Conservation (phyloP, 768 basidiomycete species). For the Cystofilobasidium ferigula region DNA sequence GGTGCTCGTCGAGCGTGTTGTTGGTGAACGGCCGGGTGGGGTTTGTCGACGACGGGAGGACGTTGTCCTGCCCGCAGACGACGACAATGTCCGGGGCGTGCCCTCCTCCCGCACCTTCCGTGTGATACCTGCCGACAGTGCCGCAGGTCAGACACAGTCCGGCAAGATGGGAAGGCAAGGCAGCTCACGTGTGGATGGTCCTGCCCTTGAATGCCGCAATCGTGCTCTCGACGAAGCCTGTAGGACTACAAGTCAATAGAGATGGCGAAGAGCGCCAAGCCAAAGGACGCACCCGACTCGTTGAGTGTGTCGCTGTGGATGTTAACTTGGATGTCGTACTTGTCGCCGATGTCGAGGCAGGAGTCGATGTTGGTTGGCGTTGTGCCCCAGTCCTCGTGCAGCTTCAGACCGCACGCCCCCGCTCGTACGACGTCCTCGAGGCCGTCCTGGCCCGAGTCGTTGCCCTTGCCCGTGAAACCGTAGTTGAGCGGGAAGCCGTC, state of each 20-base stretch:
- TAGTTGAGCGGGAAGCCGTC: slow-evolving; percentile 86
- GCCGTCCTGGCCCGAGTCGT: slow-evolving; percentile 65
- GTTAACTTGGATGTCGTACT: slow-evolving; percentile 91
- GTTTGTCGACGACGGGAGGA: slow-evolving; percentile 91
- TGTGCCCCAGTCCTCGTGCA: slow-evolving; percentile 96
- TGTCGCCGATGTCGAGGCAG: slow-evolving; percentile 68
- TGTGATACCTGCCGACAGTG: slow-evolving; percentile 54
- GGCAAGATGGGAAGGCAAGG: no score
- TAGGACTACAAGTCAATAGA: not conserved
- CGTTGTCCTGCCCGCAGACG: slow-evolving; percentile 80
- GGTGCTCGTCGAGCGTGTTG: slow-evolving; percentile 92
- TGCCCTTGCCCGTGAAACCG: slow-evolving; percentile 91
- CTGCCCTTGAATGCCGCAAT: slow-evolving; percentile 78
- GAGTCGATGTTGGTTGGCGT: slow-evolving; percentile 72
- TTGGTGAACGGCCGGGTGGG: slow-evolving; percentile 83
- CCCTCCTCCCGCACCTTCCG: slow-evolving; percentile 77
- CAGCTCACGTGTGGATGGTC: slow-evolving; percentile 69
- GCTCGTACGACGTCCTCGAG: slow-evolving; percentile 71
- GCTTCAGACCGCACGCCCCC: slow-evolving; percentile 78
- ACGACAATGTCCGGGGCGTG: slow-evolving; percentile 98
- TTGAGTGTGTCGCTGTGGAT: slow-evolving; percentile 97
- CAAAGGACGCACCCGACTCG: slow-evolving; percentile 66
- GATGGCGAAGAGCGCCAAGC: slow-evolving; percentile 29
- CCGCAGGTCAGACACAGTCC: not conserved
- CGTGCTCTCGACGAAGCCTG: slow-evolving; percentile 48